Percentiles rank a stretch among this genome's conserved stretches.
These are phyloP conservation scores for Capsicum pubescens DNA, from an alignment of 257 asterid species.

Conservation along the genomic window DNA sequence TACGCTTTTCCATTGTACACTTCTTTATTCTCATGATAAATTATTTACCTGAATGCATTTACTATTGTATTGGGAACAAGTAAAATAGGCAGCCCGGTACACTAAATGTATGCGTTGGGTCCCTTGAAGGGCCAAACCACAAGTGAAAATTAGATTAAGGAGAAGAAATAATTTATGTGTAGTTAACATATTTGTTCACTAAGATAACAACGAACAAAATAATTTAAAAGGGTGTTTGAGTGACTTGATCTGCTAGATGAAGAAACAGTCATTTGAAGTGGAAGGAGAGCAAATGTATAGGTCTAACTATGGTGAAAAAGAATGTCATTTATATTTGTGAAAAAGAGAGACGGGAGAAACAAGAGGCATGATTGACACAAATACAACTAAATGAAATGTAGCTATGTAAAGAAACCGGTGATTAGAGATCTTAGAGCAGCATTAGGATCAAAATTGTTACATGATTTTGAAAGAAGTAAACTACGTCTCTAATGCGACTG, in stretches of 20 bases:
- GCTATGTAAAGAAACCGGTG: background rate
- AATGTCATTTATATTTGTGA: background rate
- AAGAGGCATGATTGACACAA: background rate
- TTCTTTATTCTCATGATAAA: background rate
- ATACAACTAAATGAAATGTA: background rate
- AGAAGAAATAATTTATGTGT: background rate
- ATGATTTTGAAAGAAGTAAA: background rate
- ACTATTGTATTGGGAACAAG: background rate
- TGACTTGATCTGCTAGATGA: background rate
- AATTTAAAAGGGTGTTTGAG: background rate
- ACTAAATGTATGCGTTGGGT: too few species aligned
- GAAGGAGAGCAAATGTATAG: background rate
- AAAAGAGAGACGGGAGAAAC: background rate
- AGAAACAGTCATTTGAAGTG: constrained; percentile 1
- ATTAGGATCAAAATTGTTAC: background rate
- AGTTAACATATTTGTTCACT: background rate
- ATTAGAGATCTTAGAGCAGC: background rate
- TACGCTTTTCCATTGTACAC: background rate
- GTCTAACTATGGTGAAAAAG: background rate
- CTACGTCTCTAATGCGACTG: background rate
- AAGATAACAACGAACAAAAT: background rate
- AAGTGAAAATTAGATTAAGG: background rate
- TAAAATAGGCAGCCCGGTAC: background rate
- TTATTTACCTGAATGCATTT: constrained; percentile 4
- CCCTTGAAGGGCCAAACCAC: too few species aligned